Conservation (phyloP, 2,329 filamentous ascomycete genomes). For the Colletotrichum gloeosporioides region DNA sequence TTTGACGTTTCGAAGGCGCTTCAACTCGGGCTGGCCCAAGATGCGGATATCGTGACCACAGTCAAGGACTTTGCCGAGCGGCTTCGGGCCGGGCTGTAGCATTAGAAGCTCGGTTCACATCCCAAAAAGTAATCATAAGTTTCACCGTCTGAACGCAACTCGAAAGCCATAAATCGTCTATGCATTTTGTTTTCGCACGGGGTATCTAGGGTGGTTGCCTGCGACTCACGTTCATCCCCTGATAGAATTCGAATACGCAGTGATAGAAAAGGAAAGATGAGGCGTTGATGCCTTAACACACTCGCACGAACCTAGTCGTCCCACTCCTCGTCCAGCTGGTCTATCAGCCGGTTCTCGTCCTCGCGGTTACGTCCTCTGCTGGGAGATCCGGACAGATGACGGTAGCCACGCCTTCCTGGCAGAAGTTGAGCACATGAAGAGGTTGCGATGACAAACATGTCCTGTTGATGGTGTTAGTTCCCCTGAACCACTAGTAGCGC, state of each 20-base stretch:
- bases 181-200: slow-evolving; percentile 9
- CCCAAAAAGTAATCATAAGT: not conserved
- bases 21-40: slow-evolving; percentile 54
- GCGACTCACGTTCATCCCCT: slow-evolving; percentile 11
- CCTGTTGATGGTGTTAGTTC: slow-evolving; percentile 43
- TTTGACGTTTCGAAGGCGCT: slow-evolving; percentile 58
- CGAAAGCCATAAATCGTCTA: slow-evolving; percentile 12
- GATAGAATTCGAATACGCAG: not conserved
- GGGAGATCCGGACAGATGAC: slow-evolving; percentile 62
- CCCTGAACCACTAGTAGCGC: slow-evolving; percentile 22
- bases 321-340: slow-evolving; percentile 97
- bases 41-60: slow-evolving; percentile 42
- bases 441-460: slow-evolving; percentile 70
- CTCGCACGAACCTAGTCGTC: slow-evolving; percentile 66
- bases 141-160: not conserved
- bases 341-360: slow-evolving; percentile 92
- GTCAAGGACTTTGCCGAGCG: slow-evolving; percentile 25
- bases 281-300: not conserved
- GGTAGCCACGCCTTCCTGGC: slow-evolving; percentile 71
- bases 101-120: not conserved
- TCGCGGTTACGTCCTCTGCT: slow-evolving; percentile 63
- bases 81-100: not conserved
- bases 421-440: slow-evolving; percentile 73
- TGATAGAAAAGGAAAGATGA: not conserved
- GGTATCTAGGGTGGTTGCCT: slow-evolving; percentile 18